These are phyloP conservation scores for Gremmenia infestans DNA, from an alignment of 2,329 filamentous ascomycete genomes.

Conservation along the genomic window DNA sequence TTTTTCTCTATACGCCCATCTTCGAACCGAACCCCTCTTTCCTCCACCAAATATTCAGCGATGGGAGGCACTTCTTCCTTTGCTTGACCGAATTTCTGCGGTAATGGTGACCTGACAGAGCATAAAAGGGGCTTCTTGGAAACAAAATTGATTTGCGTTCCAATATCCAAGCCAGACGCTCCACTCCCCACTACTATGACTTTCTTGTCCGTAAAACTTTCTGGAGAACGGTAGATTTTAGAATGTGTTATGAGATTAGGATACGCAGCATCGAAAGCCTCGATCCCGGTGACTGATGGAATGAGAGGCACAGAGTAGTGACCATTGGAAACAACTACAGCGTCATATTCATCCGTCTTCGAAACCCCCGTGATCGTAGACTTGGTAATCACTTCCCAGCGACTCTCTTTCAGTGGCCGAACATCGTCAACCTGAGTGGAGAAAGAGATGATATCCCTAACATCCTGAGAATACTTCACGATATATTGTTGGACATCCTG, in stretches of 20 bases:
- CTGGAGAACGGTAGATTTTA: slow-evolving; percentile 69
- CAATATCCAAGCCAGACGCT: slow-evolving; percentile 80
- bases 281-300: slow-evolving; percentile 56
- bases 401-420: slow-evolving; percentile 35
- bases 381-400: slow-evolving; percentile 48
- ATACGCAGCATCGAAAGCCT: slow-evolving; percentile 53
- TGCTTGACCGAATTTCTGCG: slow-evolving; percentile 28
- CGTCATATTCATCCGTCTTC: slow-evolving; percentile 48
- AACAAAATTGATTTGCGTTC: slow-evolving; percentile 63
- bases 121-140: slow-evolving; percentile 58
- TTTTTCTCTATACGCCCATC: slow-evolving; percentile 60
- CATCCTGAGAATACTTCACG: slow-evolving; percentile 57
- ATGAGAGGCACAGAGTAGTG: slow-evolving; percentile 68
- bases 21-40: slow-evolving; percentile 60
- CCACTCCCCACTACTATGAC: slow-evolving; percentile 81
- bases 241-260: slow-evolving; percentile 65
- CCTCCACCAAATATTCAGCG: slow-evolving; percentile 46
- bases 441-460: slow-evolving; percentile 64
- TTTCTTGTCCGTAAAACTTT: slow-evolving; percentile 61
- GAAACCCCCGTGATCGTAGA: slow-evolving; percentile 24
- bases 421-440: slow-evolving; percentile 65
- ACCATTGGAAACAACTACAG: slow-evolving; percentile 69
- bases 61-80: slow-evolving; percentile 53
- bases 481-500: slow-evolving; percentile 70
- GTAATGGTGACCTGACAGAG: slow-evolving; percentile 51